Evolutionary conservation across 129 eudicot genomes (phyloP).

Genomic region (Helianthus annuus): DNA sequence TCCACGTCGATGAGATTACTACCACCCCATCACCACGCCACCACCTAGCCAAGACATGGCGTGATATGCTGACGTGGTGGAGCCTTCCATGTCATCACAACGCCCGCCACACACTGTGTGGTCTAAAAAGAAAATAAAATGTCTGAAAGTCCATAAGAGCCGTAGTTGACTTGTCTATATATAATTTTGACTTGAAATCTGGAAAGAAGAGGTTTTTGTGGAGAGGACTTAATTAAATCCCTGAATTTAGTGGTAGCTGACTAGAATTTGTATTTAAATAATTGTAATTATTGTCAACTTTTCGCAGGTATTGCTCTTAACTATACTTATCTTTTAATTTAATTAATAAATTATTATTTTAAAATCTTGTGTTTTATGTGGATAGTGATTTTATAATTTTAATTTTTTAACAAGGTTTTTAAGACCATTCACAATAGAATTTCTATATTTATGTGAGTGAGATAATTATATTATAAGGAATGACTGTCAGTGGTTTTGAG

Average conservation of each 20-base stretch:
- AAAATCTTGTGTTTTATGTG: not conserved
- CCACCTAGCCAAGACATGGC: too few species aligned
- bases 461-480: too few species aligned
- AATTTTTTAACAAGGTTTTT: not conserved
- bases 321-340: slow-evolving; percentile 4
- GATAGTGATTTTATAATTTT: not conserved
- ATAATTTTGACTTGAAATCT: slow-evolving; percentile 24
- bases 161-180: slow-evolving; percentile 38
- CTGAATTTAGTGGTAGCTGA: slow-evolving; percentile 49
- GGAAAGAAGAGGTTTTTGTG: slow-evolving; percentile 14
- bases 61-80: too few species aligned
- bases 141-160: slow-evolving; percentile 25
- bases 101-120: too few species aligned
- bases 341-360: not conserved
- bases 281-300: slow-evolving; percentile 36
- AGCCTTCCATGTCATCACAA: too few species aligned
- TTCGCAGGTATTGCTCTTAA: slow-evolving; percentile 40
- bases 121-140: not conserved
- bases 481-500: too few species aligned
- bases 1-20: too few species aligned
- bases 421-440: too few species aligned
- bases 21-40: too few species aligned
- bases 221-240: slow-evolving; percentile 25
- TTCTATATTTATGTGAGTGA: too few species aligned
- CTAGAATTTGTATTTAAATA: slow-evolving; percentile 37